A percentile compares a stretch with the other conserved stretches of the same genome.
These are phyloP conservation scores for Trichoderma gracile DNA, from an alignment of 2,329 filamentous ascomycete species.

Conservation along the genomic window DNA sequence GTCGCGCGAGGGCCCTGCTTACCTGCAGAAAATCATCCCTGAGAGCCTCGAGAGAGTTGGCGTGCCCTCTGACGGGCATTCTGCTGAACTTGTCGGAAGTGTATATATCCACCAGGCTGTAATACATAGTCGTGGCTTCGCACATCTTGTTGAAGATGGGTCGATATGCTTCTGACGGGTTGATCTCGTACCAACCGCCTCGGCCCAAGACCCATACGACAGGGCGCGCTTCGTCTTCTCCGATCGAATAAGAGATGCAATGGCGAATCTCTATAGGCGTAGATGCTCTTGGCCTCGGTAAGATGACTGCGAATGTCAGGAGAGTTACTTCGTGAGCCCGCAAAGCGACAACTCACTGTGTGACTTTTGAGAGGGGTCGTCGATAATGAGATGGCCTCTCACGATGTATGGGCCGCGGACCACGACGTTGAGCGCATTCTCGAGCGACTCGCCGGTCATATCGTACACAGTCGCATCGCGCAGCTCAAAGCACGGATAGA, in stretches of 20 bases:
- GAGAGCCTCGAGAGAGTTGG: conserved; percentile 26
- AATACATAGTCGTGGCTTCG: conserved; percentile 64
- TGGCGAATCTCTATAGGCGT: conserved; percentile 56
- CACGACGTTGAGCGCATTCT: conserved; percentile 62
- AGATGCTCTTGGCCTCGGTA: conserved; percentile 34
- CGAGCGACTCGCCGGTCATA: conserved; percentile 54
- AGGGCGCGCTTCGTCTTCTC: conserved; percentile 51
- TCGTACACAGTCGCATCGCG: conserved; percentile 60
- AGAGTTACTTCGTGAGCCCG: background rate
- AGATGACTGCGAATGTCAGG: conserved; percentile 37
- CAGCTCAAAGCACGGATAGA: conserved; percentile 65
- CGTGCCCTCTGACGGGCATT: conserved; percentile 34
- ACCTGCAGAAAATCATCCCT: conserved; percentile 36
- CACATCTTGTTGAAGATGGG: conserved; percentile 60
- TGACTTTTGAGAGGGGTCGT: conserved; percentile 42
- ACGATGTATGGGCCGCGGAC: conserved; percentile 62
- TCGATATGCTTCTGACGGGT: conserved; percentile 58
- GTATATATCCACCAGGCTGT: conserved; percentile 61
- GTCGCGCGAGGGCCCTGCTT: background rate
- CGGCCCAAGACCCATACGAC: conserved; percentile 62
- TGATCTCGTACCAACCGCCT: conserved; percentile 69
- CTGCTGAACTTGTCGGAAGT: conserved; percentile 36
- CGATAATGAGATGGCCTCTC: conserved; percentile 58
- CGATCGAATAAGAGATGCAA: conserved; percentile 54
- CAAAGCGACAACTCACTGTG: conserved; percentile 39